Evolutionary conservation across 495 filamentous ascomycete genomes (phyloP), one percentile per base, ranked within the genome.

Genomic region (Chaetomium tenue): DNA sequence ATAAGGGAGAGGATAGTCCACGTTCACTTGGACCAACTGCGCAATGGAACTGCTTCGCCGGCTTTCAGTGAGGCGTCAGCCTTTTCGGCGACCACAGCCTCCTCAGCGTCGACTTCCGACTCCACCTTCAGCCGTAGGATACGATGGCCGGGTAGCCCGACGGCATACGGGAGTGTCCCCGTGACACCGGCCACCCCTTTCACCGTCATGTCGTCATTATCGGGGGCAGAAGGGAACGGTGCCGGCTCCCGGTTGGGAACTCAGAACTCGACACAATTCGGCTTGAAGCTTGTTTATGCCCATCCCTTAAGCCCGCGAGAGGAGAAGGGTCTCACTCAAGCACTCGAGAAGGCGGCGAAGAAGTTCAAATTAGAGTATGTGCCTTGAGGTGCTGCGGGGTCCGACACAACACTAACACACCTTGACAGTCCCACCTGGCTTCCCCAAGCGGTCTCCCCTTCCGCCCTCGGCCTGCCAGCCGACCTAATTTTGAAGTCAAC

Each of bases 401-500:
- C 7, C 6, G 5, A 20, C 15, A 22, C n/a, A 30, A 23, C 22
- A 18, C 44, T 40, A 13, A 51, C 60, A 64, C 42, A 71, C 61
- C 5, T 16, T 33, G 4, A 33, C 57, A 76, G 75, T 39, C 63
- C 71, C 25, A 74, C 76, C 40, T 82, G 78, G 76, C 69, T 83
- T 26, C 72, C 77, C 0, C 63, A 72, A 25, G 60, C 76, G 44
- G 71, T 77, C 33, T 67, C 72, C 2, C 68, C 75, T 6, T 67
- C 74, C 3, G 57, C 71, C 2, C 77, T 79, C 47, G 71, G 75
- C 25, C 66, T 80, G 1, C 78, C 80, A 0, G 71, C 66, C 23
- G 80, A 89, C 64, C 78, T 92, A 3, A 77, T 89, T 33, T 78
- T 84, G 40, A 83, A 86, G 56, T 91, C 88, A 11, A 80, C 90